These are phyloP conservation scores for Pseudopithomyces chartarum DNA, from an alignment of 2,329 filamentous ascomycete species.

Conservation along the genomic window DNA sequence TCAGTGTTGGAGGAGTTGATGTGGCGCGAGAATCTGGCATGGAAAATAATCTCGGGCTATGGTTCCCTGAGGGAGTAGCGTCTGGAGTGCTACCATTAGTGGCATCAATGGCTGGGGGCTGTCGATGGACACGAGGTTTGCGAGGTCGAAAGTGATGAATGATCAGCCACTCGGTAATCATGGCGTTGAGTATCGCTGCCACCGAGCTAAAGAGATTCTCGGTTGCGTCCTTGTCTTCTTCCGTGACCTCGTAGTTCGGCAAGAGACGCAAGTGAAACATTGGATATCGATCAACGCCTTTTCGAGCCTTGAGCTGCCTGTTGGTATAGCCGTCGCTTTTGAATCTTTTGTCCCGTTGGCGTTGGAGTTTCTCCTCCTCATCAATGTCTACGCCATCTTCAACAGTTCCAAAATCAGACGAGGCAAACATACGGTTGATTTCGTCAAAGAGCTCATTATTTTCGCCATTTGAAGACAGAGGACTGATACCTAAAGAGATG, in stretches of 20 bases:
- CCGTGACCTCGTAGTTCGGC: conserved; percentile 28
- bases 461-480: conserved; percentile 61
- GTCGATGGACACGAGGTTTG: conserved; percentile 21
- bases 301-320: conserved; percentile 61
- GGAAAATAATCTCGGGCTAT: not conserved
- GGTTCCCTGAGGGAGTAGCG: not conserved
- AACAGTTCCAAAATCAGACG: conserved; percentile 74
- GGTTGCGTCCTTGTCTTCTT: not conserved
- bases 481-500: conserved; percentile 75
- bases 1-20: not conserved
- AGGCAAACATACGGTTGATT: conserved; percentile 76
- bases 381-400: conserved; percentile 52
- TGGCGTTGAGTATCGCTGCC: conserved; percentile 67
- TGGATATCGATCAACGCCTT: conserved; percentile 79
- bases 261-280: conserved; percentile 83
- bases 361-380: conserved; percentile 44
- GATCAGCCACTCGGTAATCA: conserved; percentile 75
- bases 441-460: conserved; percentile 74
- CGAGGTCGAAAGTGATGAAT: conserved; percentile 70
- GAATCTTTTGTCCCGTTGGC: conserved; percentile 46
- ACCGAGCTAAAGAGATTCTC: conserved; percentile 53
- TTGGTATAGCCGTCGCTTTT: conserved; percentile 56
- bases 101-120: conserved; percentile 3
- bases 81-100: not conserved
- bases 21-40: not conserved